phyloP scores from a whole-genome alignment of 352 stramenopile genomes.

The Elongisporangium prolatum region DNA sequence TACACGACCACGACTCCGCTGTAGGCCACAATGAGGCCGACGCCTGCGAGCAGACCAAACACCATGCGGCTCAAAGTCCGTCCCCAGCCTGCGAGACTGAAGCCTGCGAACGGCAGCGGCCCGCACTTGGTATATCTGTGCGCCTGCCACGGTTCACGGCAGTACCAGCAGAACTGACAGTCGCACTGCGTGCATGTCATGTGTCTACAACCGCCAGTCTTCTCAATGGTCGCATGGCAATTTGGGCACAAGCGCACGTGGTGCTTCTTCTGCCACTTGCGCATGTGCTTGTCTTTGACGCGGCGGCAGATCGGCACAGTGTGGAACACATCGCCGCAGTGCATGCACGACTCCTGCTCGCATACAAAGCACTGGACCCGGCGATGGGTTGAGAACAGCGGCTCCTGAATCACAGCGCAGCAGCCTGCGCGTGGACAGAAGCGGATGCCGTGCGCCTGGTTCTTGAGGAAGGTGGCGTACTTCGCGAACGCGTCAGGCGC shows the following conservation, averaged over 20 bases:
- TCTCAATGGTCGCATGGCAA: conserved; percentile 8
- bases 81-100: too few species aligned
- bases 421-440: conserved; percentile 71
- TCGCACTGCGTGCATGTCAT: conserved; percentile 15
- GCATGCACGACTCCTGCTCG: conserved; percentile 61
- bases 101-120: too few species aligned
- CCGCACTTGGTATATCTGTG: too few species aligned
- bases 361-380: conserved; percentile 42
- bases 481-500: conserved; percentile 44
- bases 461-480: conserved; percentile 60
- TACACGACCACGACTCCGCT: too few species aligned
- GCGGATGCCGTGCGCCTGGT: conserved; percentile 57
- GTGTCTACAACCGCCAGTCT: conserved; percentile 13
- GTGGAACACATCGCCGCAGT: conserved; percentile 57
- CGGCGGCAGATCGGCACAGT: conserved; percentile 47
- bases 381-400: conserved; percentile 34
- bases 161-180: conserved; percentile 9
- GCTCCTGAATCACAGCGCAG: conserved; percentile 51
- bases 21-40: too few species aligned
- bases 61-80: too few species aligned
- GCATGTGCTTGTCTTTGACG: conserved; percentile 50
- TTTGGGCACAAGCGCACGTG: conserved; percentile 40
- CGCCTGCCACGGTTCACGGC: not conserved
- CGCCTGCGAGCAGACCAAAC: too few species aligned
- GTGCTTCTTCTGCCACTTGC: conserved; percentile 60